Percentiles rank a stretch among this genome's conserved stretches.
These are phyloP conservation scores for Fusarium compactum DNA, from an alignment of 2,329 filamentous ascomycete species.

Conservation along the genomic window DNA sequence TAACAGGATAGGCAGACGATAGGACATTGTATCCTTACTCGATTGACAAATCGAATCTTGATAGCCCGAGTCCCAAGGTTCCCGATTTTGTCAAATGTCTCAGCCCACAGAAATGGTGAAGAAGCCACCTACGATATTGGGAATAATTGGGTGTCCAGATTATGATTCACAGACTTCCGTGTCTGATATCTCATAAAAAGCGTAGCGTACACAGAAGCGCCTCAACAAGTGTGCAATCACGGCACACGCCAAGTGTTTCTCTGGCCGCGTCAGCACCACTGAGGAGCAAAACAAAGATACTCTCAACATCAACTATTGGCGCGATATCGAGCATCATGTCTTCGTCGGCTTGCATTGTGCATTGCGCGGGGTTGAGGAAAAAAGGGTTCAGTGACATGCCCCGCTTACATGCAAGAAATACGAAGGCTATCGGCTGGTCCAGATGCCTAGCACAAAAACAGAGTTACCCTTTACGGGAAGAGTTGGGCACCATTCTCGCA, in stretches of 20 bases:
- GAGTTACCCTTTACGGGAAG: constrained; percentile 37
- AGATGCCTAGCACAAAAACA: constrained; percentile 28
- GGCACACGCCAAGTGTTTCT: constrained; percentile 19
- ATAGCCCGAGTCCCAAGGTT: neutral
- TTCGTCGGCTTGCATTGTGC: constrained; percentile 40
- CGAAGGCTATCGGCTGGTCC: constrained; percentile 33
- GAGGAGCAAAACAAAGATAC: constrained; percentile 18
- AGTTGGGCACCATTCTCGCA: constrained; percentile 38
- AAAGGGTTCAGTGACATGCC: constrained; percentile 32
- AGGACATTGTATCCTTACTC: constrained; percentile 1
- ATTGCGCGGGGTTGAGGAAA: constrained; percentile 29
- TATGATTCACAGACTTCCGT: constrained; percentile 11
- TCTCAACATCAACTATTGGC: constrained; percentile 28
- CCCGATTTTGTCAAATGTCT: constrained; percentile 1
- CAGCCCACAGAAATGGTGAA: neutral
- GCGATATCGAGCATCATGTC: constrained; percentile 36
- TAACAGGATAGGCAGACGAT: constrained; percentile 1
- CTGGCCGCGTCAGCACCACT: constrained; percentile 34
- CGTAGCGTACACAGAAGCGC: neutral
- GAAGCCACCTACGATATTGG: constrained; percentile 2
- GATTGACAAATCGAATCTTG: neutral
- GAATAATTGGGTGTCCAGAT: neutral
- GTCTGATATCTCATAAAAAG: constrained; percentile 22
- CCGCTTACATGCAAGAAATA: constrained; percentile 41
- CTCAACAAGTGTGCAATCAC: neutral